Base-by-base conservation (phyloP, 2,329 filamentous ascomycete genomes). In the Coniochaeta sp. region DNA sequence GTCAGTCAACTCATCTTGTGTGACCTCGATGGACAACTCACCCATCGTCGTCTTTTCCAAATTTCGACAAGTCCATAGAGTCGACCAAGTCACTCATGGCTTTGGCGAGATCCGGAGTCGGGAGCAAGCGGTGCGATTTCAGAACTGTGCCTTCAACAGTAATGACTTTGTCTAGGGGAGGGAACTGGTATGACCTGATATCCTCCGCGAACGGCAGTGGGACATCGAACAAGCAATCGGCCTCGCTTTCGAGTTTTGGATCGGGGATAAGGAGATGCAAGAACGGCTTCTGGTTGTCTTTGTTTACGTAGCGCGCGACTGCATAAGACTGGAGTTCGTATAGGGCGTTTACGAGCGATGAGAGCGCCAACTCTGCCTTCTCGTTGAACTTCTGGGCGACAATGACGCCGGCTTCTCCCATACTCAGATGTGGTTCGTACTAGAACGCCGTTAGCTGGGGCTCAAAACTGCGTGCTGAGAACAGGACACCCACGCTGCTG, bases 191-290 rank as follows among this genome's bases (percentile, higher is more conserved):
- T n/a, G 82, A 82, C 38, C 95, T 85, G 56, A 97, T 81, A 69
- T 99, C 95, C 76, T 99, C 95, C 2, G 91, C 88, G 68, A 97
- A 99, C 0, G 95, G 95, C 6, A 98, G 79, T 38, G 95, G 91
- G 1, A 96, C 83, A 69, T 99, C 95, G 64, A 96, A 87, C 1
- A 99, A 80, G 67, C 90, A 93, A 71, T 97, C 93, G 64, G 90
- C 85, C 28, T 90, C 87, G 2, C 82, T 79, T 63, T 96, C 90
- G 62, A 96, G 59, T 14, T 63, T 66, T 86, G 22, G 85, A 83
- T 67, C 68, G 2, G 95, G 95, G 6, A 89, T 88, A 50, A 99
- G 81, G 16, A 98, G 79, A 0, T 96, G 75, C 17, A 98, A 77
- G 33, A 85, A 70, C 0, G 95, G 93, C 1, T 90, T 83, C 65